Percentiles rank a stretch among this genome's conserved stretches.
Conservation (phyloP, 2,329 filamentous ascomycete species). For the Dothidotthia symphoricarpi region DNA sequence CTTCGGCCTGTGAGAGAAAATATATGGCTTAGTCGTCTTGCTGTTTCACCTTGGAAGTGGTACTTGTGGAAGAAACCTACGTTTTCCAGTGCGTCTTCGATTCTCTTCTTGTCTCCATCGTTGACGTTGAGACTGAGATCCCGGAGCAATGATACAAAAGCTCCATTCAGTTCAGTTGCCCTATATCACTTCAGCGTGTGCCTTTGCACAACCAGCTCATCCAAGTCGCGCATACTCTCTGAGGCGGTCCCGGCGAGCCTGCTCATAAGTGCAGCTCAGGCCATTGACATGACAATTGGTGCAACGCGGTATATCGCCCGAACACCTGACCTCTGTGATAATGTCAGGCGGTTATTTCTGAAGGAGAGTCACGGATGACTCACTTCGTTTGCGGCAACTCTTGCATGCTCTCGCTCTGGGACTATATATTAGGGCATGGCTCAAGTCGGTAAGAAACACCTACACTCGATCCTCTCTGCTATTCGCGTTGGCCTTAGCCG, state of each 20-base stretch:
- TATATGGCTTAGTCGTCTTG: background rate
- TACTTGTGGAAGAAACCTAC: slow-evolving; percentile 7
- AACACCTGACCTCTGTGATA: slow-evolving; percentile 24
- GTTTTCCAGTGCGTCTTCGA: slow-evolving; percentile 17
- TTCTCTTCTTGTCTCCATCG: slow-evolving; percentile 15
- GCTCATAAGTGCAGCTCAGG: slow-evolving; percentile 22
- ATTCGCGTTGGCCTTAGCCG: slow-evolving; percentile 5
- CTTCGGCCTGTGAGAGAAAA: slow-evolving; percentile 13
- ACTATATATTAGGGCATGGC: background rate
- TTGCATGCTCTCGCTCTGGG: slow-evolving; percentile 25
- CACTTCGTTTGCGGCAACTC: slow-evolving; percentile 25
- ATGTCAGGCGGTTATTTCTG: background rate
- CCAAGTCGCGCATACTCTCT: slow-evolving; percentile 14
- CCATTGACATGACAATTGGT: slow-evolving; percentile 14
- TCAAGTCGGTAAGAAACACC: background rate
- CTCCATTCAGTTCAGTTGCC: slow-evolving; percentile 22
- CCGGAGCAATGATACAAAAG: slow-evolving; percentile 15
- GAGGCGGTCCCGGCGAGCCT: slow-evolving; percentile 24
- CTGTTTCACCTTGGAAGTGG: background rate
- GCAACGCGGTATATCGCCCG: slow-evolving; percentile 23
- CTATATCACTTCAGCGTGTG: slow-evolving; percentile 3
- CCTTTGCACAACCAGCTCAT: too few relatives aligned
- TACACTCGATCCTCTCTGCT: slow-evolving; percentile 22
- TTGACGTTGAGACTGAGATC: slow-evolving; percentile 17
- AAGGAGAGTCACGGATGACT: background rate